Conservation (phyloP, 2,329 filamentous ascomycete species). For the Emericellopsis cladophorae region DNA sequence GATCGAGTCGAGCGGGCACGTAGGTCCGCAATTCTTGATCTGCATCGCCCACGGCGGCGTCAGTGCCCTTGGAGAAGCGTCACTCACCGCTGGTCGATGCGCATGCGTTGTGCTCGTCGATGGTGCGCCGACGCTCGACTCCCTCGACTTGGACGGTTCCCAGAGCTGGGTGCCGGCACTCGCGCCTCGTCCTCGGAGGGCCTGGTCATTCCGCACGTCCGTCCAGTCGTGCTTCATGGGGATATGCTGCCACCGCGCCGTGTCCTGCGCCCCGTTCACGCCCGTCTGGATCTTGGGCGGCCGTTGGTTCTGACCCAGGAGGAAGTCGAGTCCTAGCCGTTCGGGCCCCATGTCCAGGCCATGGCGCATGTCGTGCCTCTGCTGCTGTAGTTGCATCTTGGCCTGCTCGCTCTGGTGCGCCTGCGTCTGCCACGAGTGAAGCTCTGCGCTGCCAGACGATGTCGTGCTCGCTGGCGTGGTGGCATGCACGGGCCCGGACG, state of each 20-base stretch:
- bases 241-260: slow-evolving; percentile 27
- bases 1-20: slow-evolving; percentile 68
- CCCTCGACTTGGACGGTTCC: neutral
- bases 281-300: slow-evolving; percentile 38
- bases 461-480: slow-evolving; percentile 25
- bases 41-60: slow-evolving; percentile 13
- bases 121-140: neutral
- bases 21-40: slow-evolving; percentile 51
- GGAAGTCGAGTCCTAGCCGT: slow-evolving; percentile 59
- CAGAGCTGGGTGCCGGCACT: neutral
- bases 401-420: slow-evolving; percentile 3
- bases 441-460: slow-evolving; percentile 20
- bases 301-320: slow-evolving; percentile 49
- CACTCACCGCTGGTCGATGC: slow-evolving; percentile 4
- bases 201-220: slow-evolving; percentile 12
- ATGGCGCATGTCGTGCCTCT: slow-evolving; percentile 36
- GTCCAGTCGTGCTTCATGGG: slow-evolving; percentile 40
- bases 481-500: slow-evolving; percentile 11
- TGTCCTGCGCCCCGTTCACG: slow-evolving; percentile 32
- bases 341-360: slow-evolving; percentile 51
- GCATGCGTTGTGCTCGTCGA: slow-evolving; percentile 2
- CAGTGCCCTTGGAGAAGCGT: neutral
- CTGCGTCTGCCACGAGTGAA: slow-evolving; percentile 1
- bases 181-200: slow-evolving; percentile 7
- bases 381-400: slow-evolving; percentile 25